Base-by-base conservation (phyloP, 495 filamentous ascomycete species). In the Trichocladium uniseriatum region DNA sequence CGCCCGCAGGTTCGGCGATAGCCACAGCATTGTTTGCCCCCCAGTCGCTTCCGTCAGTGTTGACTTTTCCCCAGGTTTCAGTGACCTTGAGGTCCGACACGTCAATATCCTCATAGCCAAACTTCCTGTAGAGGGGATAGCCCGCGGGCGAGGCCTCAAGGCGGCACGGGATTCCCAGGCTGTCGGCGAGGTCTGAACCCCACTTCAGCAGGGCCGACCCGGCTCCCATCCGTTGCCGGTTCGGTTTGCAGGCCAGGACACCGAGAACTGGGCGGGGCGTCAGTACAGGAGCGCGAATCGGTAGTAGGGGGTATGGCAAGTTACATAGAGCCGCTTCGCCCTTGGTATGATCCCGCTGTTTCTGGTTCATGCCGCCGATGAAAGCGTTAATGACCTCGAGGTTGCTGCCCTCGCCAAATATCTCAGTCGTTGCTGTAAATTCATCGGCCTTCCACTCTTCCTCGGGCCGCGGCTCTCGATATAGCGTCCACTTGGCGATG, bases 251-350 rank as follows among this genome's bases (percentile, higher is more conserved):
- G 8, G 38, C 61, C 21, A 66, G 46, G 22, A 58, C 39, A 1
- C 43, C 24, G n/a, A 66, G 57, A 21, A 49, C 63, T 65, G 36
- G 5, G 31, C 6, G n/a, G 9, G 15, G 11, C 16, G 15, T 52
- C 37, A 53, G 49, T 22, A 9, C 18, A 21, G 3, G 46, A 24
- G 20, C 15, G 14, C 15, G 21, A 38, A 3, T 35, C 27, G 16
- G 28, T 19, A 27, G 8, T 27, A 27, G 3, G 24, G 34, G 31
- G n/a, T n/a, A 21, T n/a, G 13, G 34, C 10, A n/a, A n/a, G 37
- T 60, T 49, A 62, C 63, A 53, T 15, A 59, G 16, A 3, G 29
- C 40, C 11, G 63, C 43, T 14, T 66, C 57, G 6, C 63, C 63
- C 38, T 50, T 54, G n/a, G 53, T 48, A 27, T 41, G 38, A 7